These are phyloP conservation scores for Termitomyces sp. DNA, from an alignment of 768 basidiomycete genomes.

Conservation along the genomic window DNA sequence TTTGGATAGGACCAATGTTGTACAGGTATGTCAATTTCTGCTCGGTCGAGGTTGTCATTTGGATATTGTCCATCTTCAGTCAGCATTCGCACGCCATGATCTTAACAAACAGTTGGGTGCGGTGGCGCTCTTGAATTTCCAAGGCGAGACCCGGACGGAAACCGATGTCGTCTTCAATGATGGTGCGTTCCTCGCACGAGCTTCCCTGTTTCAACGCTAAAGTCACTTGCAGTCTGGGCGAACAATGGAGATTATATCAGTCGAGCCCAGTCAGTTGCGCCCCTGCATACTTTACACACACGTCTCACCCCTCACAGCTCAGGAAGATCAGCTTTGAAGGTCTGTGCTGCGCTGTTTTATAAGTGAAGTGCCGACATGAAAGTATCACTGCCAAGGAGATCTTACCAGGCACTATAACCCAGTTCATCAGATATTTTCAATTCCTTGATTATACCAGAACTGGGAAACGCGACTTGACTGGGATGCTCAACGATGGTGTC, in stretches of 20 bases:
- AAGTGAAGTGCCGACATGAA: neutral
- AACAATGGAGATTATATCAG: conserved; percentile 97
- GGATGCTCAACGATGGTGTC: conserved; percentile 92
- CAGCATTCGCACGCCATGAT: conserved; percentile 85
- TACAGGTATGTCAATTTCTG: conserved; percentile 50
- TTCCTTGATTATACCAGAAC: conserved; percentile 46
- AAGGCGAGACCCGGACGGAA: conserved; percentile 47
- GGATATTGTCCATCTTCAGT: conserved; percentile 35
- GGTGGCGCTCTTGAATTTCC: conserved; percentile 57
- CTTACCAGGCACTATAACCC: conserved; percentile 63
- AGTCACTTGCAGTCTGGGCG: conserved; percentile 73
- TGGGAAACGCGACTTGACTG: conserved; percentile 90
- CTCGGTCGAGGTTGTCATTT: neutral
- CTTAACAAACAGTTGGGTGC: conserved; percentile 71
- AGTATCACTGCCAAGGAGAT: conserved; percentile 52
- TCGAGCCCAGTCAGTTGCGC: conserved; percentile 64
- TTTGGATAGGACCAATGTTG: conserved; percentile 91
- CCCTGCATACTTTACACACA: neutral
- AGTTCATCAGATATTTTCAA: neutral
- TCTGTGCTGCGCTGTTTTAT: conserved; percentile 22
- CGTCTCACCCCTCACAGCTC: conserved; percentile 45
- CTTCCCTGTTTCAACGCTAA: neutral
- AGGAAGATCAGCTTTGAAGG: conserved; percentile 95
- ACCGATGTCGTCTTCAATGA: conserved; percentile 78
- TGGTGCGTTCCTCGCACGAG: conserved; percentile 32